Conservation (phyloP, 768 basidiomycete species). For the Heimioporus sp. region DNA sequence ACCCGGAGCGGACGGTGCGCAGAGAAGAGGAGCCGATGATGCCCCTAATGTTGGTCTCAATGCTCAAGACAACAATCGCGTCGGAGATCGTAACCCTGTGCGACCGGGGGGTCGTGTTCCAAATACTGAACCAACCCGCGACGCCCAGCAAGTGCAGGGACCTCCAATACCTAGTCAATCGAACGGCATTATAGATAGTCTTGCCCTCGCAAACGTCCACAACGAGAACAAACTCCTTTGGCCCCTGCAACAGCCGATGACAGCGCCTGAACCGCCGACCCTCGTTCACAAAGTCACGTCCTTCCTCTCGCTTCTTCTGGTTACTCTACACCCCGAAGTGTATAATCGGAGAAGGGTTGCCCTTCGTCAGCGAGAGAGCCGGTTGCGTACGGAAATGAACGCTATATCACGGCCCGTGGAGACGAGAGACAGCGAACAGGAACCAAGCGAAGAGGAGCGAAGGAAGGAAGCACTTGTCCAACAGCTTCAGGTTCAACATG, state of each 20-base stretch:
- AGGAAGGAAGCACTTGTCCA: constrained; percentile 32
- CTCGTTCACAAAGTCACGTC: constrained; percentile 48
- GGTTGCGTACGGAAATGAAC: constrained; percentile 64
- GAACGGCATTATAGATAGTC: constrained; percentile 42
- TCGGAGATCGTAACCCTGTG: constrained; percentile 14
- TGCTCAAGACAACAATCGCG: constrained; percentile 13
- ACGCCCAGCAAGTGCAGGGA: constrained; percentile 23
- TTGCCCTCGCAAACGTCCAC: constrained; percentile 58
- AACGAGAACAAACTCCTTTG: constrained; percentile 52
- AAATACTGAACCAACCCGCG: constrained; percentile 14
- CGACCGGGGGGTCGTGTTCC: constrained; percentile 14
- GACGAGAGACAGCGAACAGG: constrained; percentile 29
- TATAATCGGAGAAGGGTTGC: constrained; percentile 65
- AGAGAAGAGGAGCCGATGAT: constrained; percentile 14
- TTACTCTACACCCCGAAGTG: constrained; percentile 70
- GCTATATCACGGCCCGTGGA: constrained; percentile 27
- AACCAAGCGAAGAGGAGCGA: constrained; percentile 32
- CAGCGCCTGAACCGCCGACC: constrained; percentile 39
- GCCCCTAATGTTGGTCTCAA: constrained; percentile 23
- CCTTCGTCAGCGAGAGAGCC: constrained; percentile 62
- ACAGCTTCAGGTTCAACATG: constrained; percentile 48
- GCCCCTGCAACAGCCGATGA: constrained; percentile 24
- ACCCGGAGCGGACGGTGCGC: constrained; percentile 20
- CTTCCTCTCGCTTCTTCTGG: constrained; percentile 54
- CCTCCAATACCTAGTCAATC: constrained; percentile 30